These are phyloP conservation scores for Sphaerostilbella broomeana DNA, from an alignment of 2,329 filamentous ascomycete species.

Conservation along the genomic window DNA sequence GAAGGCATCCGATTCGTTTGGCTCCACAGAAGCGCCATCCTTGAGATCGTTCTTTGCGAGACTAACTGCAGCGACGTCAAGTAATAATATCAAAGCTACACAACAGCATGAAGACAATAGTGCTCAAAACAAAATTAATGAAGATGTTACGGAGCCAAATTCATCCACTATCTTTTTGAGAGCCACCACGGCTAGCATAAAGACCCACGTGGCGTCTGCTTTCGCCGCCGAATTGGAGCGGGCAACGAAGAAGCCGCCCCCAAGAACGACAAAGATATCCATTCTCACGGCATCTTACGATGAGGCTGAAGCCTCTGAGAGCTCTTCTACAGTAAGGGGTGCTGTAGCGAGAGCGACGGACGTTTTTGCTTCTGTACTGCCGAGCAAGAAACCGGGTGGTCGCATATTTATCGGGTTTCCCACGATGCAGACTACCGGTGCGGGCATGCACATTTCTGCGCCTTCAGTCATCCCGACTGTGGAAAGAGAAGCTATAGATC, in stretches of 20 bases:
- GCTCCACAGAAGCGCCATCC: constrained; percentile 48
- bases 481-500: constrained; percentile 90
- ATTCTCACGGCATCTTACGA: constrained; percentile 90
- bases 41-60: constrained; percentile 75
- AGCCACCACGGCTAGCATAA: constrained; percentile 76
- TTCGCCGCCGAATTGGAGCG: constrained; percentile 85
- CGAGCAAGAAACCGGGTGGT: constrained; percentile 72
- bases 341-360: constrained; percentile 56
- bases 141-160: constrained; percentile 65
- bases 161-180: constrained; percentile 81
- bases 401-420: constrained; percentile 97
- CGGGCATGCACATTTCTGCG: constrained; percentile 89
- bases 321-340: constrained; percentile 32
- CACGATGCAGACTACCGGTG: constrained; percentile 92
- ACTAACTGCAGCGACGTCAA: constrained; percentile 54
- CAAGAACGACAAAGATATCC: constrained; percentile 76
- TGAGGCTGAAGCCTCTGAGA: constrained; percentile 62
- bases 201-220: constrained; percentile 63
- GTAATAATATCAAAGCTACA: constrained; percentile 45
- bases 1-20: constrained; percentile 44
- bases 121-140: constrained; percentile 54
- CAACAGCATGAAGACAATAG: constrained; percentile 56
- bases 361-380: constrained; percentile 84
- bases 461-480: constrained; percentile 96
- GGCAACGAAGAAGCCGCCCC: constrained; percentile 94